Evolutionary conservation across 2,329 filamentous ascomycete genomes (phyloP).

Genomic region (Xylariales sp.): DNA sequence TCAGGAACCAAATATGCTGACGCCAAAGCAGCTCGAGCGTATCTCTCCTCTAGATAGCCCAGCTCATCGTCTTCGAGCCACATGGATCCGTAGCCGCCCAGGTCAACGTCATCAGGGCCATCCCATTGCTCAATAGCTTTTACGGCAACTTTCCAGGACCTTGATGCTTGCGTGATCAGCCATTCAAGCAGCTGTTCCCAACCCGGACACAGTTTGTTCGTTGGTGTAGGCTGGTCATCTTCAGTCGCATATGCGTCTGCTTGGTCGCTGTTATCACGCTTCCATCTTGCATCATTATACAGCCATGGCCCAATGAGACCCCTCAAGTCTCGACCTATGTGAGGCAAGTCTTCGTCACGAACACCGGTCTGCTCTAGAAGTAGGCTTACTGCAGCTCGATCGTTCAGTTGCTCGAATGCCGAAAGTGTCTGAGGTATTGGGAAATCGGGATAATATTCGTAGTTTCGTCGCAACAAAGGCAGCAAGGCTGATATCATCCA

Average conservation of each 20-base stretch:
- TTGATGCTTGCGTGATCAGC: constrained; percentile 56
- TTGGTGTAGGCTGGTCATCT: constrained; percentile 17
- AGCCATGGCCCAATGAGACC: constrained; percentile 71
- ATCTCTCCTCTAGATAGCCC: constrained; percentile 55
- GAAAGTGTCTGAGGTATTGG: constrained; percentile 49
- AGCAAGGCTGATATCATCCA: constrained; percentile 68
- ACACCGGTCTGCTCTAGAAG: constrained; percentile 55
- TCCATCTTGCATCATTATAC: constrained; percentile 59
- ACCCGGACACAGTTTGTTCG: constrained; percentile 44
- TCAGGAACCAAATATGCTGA: constrained; percentile 63
- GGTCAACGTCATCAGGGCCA: constrained; percentile 65
- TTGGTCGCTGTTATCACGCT: constrained; percentile 25
- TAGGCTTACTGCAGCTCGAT: constrained; percentile 53
- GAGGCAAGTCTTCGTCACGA: constrained; percentile 31
- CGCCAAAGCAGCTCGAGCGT: constrained; percentile 64
- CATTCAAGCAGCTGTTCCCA: constrained; percentile 69
- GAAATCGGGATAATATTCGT: constrained; percentile 61
- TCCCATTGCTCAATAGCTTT: constrained; percentile 67
- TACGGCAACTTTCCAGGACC: constrained; percentile 58
- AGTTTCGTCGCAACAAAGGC: constrained; percentile 63
- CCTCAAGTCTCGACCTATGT: constrained; percentile 60
- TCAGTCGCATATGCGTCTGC: too few species aligned
- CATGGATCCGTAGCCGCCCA: constrained; percentile 53
- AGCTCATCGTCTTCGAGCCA: constrained; percentile 59
- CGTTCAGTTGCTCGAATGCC: constrained; percentile 59